These are phyloP conservation scores for Cyclotella kingstonii DNA, from an alignment of 108 stramenopile species.

Conservation along the genomic window DNA sequence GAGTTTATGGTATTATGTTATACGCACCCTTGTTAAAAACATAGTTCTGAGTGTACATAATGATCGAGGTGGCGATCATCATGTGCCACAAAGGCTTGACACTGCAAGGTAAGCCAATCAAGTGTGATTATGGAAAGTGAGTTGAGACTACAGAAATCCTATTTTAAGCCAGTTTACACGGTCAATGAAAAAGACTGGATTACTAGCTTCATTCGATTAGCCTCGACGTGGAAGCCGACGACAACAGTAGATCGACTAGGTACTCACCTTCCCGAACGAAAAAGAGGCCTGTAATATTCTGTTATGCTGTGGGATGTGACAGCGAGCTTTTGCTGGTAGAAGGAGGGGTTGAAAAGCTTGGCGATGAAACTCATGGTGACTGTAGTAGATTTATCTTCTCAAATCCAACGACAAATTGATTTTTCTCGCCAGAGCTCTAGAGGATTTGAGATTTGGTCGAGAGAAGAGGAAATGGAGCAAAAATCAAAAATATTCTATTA, in stretches of 20 bases:
- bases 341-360: conserved; percentile 33
- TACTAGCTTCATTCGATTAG: background rate
- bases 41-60: conserved; percentile 64
- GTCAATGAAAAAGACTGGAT: no score
- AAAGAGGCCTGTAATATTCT: conserved; percentile 49
- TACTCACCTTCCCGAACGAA: conserved; percentile 52
- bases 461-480: background rate
- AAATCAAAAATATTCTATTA: no score
- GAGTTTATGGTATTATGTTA: background rate
- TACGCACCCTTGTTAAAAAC: conserved; percentile 53
- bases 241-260: conserved; percentile 3
- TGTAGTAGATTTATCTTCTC: background rate
- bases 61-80: conserved; percentile 55
- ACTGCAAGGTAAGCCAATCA: conserved; percentile 14
- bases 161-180: no score
- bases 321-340: conserved; percentile 24
- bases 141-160: background rate
- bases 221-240: background rate
- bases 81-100: conserved; percentile 61
- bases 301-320: conserved; percentile 12
- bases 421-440: no score
- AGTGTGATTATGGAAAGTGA: background rate
- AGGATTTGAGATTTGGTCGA: background rate
- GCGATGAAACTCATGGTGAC: conserved; percentile 33
- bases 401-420: no score